phyloP scores from a whole-genome alignment of 495 filamentous ascomycete species.

The Penicillium goetzii region DNA sequence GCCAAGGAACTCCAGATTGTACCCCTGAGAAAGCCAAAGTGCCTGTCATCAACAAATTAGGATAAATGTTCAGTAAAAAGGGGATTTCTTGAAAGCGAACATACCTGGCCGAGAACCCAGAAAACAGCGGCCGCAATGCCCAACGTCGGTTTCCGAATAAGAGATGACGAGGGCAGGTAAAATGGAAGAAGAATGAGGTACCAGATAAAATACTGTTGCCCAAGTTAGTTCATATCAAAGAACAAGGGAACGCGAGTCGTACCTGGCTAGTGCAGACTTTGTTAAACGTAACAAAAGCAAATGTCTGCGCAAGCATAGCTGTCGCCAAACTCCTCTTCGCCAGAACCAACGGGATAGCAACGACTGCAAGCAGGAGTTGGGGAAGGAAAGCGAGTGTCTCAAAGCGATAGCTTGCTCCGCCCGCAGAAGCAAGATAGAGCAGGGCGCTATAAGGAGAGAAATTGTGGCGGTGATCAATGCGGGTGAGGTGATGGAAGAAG shows the following conservation, averaged over 20 bases:
- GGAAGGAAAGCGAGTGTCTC: slow-evolving; percentile 87
- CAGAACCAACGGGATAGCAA: slow-evolving; percentile 76
- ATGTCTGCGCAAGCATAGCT: slow-evolving; percentile 98
- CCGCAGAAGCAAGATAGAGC: slow-evolving; percentile 79
- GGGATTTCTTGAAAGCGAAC: background rate
- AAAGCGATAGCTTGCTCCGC: slow-evolving; percentile 53
- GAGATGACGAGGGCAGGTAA: slow-evolving; percentile 79
- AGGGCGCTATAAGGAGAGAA: slow-evolving; percentile 95
- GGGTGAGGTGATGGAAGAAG: slow-evolving; percentile 87
- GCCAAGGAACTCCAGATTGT: slow-evolving; percentile 84
- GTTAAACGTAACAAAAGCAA: slow-evolving; percentile 96
- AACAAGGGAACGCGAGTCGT: slow-evolving; percentile 21
- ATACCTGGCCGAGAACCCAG: slow-evolving; percentile 73
- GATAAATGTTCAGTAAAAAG: background rate
- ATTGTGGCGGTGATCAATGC: slow-evolving; percentile 96
- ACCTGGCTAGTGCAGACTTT: slow-evolving; percentile 99
- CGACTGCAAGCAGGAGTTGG: slow-evolving; percentile 75
- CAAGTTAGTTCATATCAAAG: background rate
- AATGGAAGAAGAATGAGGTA: slow-evolving; percentile 92
- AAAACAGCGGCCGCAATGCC: slow-evolving; percentile 66
- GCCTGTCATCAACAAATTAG: slow-evolving; percentile 49
- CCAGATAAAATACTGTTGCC: slow-evolving; percentile 89
- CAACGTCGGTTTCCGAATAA: slow-evolving; percentile 59
- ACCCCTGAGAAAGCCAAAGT: slow-evolving; percentile 88
- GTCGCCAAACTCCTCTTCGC: slow-evolving; percentile 81